Evolutionary conservation across 106 monocot genomes (phyloP).

Genomic region (Hemerocallis citrina): DNA sequence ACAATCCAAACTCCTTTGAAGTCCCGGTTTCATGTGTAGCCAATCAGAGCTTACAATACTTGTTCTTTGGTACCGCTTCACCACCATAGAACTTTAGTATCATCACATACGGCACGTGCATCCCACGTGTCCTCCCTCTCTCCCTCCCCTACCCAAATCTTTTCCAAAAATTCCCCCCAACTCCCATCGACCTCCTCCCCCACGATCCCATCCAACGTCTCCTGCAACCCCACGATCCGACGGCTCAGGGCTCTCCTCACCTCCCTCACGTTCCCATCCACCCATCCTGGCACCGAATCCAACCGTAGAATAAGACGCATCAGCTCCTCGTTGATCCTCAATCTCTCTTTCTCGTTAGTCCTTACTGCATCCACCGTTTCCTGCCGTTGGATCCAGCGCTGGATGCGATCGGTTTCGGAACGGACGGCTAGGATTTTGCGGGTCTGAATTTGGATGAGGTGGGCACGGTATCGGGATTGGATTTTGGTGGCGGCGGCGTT

Average conservation of each 20-base stretch:
- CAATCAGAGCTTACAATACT: too few relatives aligned
- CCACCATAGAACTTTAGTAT: too few relatives aligned
- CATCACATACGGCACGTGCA: too few relatives aligned
- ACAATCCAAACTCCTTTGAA: too few relatives aligned
- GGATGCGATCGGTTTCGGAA: conserved; percentile 20
- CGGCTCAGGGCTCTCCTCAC: conserved; percentile 43
- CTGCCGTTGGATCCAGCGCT: conserved; percentile 45
- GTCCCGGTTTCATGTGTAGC: too few relatives aligned
- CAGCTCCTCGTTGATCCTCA: conserved; percentile 45
- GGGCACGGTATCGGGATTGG: conserved; percentile 45
- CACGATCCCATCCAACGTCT: conserved; percentile 46
- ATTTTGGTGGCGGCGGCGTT: conserved; percentile 38
- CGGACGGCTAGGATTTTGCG: conserved; percentile 24
- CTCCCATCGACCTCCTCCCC: conserved; percentile 16
- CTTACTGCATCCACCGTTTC: conserved; percentile 61
- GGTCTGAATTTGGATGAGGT: conserved; percentile 29
- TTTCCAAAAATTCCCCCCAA: conserved; percentile 35
- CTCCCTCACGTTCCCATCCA: conserved; percentile 44
- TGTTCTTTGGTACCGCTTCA: too few relatives aligned
- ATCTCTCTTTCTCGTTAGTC: conserved; percentile 35
- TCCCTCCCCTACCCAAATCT: conserved; percentile 12
- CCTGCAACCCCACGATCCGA: conserved; percentile 58
- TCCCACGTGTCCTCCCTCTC: background rate
- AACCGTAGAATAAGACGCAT: conserved; percentile 51
- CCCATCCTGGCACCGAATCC: conserved; percentile 49